Evolutionary conservation across 495 filamentous ascomycete genomes (phyloP), one percentile per base, ranked within the genome.

Genomic region (Pyrenula massariospora): DNA sequence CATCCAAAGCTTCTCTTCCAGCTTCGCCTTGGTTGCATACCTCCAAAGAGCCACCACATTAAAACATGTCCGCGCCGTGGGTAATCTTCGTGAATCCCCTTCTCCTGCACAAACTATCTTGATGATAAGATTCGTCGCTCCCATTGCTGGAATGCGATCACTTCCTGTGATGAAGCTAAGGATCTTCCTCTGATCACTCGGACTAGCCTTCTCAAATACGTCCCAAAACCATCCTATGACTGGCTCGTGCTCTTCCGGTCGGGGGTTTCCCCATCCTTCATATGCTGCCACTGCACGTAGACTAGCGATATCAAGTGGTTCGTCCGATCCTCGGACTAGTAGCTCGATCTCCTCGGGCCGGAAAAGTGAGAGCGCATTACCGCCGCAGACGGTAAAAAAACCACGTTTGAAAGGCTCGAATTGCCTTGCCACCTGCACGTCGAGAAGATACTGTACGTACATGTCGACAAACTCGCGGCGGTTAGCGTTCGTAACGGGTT

Each of bases 351-450:
- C 91, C 68, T 96, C 91, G 1, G 91, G 86, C n/a, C 89, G 82
- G 66, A 96, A 96, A 11, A 96, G 77, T 2, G 86, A 89, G 22
- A 95, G 73, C 15, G 91, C 91, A 66, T 95, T 95, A 22, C 91
- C 89, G 25, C 86, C 88, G 66, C 90, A 95, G 47, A 96, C 90
- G 1, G 87, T 94, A 70, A 87, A 96, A 68, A 96, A 96, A 2
- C 91, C 91, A 50, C 91, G 83, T 67, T 92, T 94, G 76, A 96
- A 96, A 11, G 91, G 92, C 68, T 96, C 92, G 57, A 91, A 96
- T 63, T 96, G 91, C 50, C 88, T 77, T 55, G 79, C 69, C 15
- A 96, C 87, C 0, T 86, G 78, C 21, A 80, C 84, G 64, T 96
- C 90, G 15, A 96, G 80, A 12, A 91, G 70, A 66, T 92, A 85